Conservation (phyloP, 176 grass and related monocot species). For the Tillandsia fasciculata region DNA sequence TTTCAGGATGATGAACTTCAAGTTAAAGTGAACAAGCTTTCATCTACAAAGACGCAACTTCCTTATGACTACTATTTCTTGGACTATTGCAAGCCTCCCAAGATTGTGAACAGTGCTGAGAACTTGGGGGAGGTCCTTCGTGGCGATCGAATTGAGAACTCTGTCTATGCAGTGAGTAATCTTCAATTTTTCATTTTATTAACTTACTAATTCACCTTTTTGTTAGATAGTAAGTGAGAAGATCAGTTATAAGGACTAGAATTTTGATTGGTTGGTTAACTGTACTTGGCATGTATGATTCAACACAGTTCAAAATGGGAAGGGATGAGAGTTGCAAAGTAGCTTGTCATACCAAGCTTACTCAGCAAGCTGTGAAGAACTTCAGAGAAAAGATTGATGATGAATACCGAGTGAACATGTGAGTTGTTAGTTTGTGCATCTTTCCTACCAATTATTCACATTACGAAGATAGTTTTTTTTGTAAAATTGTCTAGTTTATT, state of each 20-base stretch:
- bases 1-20: not conserved
- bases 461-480: not conserved
- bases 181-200: not conserved
- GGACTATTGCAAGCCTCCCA: not conserved
- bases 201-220: too few species aligned
- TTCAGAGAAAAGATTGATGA: not conserved
- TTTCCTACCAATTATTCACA: not conserved
- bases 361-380: not conserved
- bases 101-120: not conserved
- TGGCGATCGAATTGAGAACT: slow-evolving; percentile 1
- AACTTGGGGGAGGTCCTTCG: not conserved
- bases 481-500: too few species aligned
- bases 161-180: not conserved
- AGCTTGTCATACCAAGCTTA: not conserved
- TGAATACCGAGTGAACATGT: slow-evolving; percentile 3
- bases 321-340: not conserved
- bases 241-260: too few species aligned
- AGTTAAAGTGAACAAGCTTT: not conserved
- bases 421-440: not conserved
- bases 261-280: not conserved
- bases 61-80: not conserved
- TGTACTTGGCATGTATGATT: not conserved
- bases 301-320: not conserved
- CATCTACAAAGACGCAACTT: not conserved
- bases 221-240: too few species aligned